These are phyloP conservation scores for Takakia lepidozioides DNA, from an alignment of 225 moss, liverwort and hornwort genomes.

Conservation along the genomic window DNA sequence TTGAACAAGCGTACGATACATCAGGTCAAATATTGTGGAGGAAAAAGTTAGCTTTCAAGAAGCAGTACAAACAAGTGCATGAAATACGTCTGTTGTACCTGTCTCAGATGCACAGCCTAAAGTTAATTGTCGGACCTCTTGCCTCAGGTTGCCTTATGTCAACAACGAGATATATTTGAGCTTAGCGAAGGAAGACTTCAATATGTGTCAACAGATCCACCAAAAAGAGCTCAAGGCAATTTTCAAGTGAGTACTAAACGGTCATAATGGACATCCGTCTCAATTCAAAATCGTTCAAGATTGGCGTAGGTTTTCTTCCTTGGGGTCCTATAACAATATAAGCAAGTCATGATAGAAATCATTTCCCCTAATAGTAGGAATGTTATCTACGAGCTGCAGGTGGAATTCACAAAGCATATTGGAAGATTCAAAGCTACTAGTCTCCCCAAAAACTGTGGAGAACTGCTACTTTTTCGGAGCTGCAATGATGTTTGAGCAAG, in stretches of 20 bases:
- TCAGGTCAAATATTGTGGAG: not conserved
- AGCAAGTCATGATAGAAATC: no score
- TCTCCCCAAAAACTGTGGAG: slow-evolving; percentile 32
- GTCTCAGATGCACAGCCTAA: no score
- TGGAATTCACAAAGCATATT: slow-evolving; percentile 55
- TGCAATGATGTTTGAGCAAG: slow-evolving; percentile 36
- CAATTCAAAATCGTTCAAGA: no score
- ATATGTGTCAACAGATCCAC: slow-evolving; percentile 44
- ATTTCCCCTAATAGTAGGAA: not conserved
- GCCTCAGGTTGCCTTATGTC: slow-evolving; percentile 35
- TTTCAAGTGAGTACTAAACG: no score
- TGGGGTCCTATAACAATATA: no score
- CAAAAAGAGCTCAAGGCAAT: slow-evolving; percentile 41
- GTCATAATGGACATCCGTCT: no score
- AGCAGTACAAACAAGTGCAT: not conserved
- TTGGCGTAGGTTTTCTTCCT: no score
- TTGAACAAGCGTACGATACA: no score
- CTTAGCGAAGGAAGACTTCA: slow-evolving; percentile 58
- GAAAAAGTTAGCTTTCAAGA: not conserved
- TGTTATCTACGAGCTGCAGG: slow-evolving; percentile 7
- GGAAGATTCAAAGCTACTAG: slow-evolving; percentile 32
- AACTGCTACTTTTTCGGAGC: slow-evolving; percentile 41
- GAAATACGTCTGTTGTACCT: no score
- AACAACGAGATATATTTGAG: slow-evolving; percentile 41
- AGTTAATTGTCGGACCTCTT: not conserved